Evolutionary conservation across 306 rosid species (phyloP).

Genomic region (Oxytropis ochrocephala): DNA sequence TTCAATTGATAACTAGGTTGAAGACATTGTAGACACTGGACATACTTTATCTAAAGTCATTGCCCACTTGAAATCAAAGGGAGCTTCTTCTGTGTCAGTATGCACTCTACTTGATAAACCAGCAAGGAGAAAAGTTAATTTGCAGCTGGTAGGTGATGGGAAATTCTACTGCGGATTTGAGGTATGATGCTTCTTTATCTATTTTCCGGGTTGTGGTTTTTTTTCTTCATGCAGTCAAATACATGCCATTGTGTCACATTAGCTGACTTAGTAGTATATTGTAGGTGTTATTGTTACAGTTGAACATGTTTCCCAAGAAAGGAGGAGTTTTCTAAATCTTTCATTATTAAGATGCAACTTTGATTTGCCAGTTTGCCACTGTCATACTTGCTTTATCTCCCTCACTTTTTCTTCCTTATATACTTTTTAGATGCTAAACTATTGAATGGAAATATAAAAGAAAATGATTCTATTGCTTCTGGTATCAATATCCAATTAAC

Average conservation of each 20-base stretch:
- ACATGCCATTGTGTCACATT: background rate
- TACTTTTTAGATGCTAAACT: background rate
- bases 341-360: background rate
- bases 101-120: conserved; percentile 90
- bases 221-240: background rate
- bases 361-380: background rate
- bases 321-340: background rate
- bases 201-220: background rate
- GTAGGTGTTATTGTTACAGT: background rate
- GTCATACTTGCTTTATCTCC: background rate
- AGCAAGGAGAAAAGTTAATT: conserved; percentile 53
- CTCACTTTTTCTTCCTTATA: background rate
- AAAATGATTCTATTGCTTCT: background rate
- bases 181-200: conserved; percentile 27
- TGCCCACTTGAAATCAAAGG: conserved; percentile 57
- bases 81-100: conserved; percentile 74
- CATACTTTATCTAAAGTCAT: conserved; percentile 49
- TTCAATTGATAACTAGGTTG: conserved; percentile 45
- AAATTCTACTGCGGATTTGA: conserved; percentile 74
- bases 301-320: background rate
- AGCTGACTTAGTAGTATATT: background rate
- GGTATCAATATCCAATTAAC: background rate
- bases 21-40: conserved; percentile 85
- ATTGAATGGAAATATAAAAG: background rate
- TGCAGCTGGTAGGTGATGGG: conserved; percentile 50